A percentile compares a stretch with the other conserved stretches of the same genome.
These are phyloP conservation scores for Harringtonia lauricola DNA, from an alignment of 2,329 filamentous ascomycete genomes.

Conservation along the genomic window DNA sequence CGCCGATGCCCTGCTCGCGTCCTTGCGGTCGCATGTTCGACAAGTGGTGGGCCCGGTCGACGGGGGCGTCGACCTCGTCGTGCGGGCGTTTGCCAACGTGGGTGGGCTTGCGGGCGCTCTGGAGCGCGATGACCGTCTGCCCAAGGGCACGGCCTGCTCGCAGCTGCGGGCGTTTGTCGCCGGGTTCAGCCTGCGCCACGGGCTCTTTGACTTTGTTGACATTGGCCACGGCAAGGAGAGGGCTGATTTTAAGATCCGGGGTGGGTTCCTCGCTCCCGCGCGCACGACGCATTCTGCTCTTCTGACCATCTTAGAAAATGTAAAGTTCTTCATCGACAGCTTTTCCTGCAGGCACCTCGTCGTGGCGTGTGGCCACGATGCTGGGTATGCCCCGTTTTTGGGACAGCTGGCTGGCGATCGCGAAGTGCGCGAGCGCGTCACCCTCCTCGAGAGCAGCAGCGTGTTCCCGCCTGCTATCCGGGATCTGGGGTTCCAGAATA, in stretches of 20 bases:
- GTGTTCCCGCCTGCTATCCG: neutral
- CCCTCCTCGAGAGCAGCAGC: neutral
- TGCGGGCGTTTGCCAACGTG: neutral
- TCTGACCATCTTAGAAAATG: neutral
- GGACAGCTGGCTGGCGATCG: neutral
- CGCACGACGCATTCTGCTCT: too few species aligned
- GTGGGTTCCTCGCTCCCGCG: constrained; percentile 21
- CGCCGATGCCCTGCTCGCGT: neutral
- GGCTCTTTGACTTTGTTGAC: constrained; percentile 53
- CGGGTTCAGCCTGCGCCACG: constrained; percentile 48
- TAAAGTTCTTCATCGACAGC: neutral
- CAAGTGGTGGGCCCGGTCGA: neutral
- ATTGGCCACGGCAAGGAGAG: constrained; percentile 48
- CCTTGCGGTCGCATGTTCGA: neutral
- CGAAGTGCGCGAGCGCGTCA: neutral
- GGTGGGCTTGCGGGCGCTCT: neutral
- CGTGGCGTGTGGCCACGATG: neutral
- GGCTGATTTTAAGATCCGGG: constrained; percentile 49
- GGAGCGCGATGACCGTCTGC: neutral
- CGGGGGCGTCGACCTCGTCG: neutral
- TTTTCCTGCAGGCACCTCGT: neutral
- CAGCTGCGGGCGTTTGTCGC: neutral
- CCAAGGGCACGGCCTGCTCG: neutral
- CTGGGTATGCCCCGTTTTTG: neutral
- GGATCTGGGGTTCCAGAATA: neutral